Conservation (phyloP, 2,329 filamentous ascomycete species). For the Sporothrix curviconia region DNA sequence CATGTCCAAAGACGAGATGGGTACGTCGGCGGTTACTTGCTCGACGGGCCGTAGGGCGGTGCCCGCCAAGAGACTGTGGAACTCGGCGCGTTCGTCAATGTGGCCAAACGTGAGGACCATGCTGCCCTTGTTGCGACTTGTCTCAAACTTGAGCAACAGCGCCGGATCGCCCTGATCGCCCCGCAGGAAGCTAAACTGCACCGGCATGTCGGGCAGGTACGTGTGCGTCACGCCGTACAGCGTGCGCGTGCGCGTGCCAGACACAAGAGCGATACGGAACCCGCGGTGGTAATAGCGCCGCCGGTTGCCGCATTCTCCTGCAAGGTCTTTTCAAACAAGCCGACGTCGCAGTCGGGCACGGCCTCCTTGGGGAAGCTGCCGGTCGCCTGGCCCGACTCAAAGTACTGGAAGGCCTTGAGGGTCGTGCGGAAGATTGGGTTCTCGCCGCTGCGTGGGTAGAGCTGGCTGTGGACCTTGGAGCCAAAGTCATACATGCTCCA, state of each 20-base stretch:
- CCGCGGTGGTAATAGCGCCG: slow-evolving; percentile 69
- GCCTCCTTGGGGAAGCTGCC: slow-evolving; percentile 70
- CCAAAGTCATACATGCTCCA: slow-evolving; percentile 85
- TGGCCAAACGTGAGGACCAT: slow-evolving; percentile 75
- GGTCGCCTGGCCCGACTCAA: slow-evolving; percentile 64
- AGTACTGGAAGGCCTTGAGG: slow-evolving; percentile 71
- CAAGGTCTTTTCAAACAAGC: slow-evolving; percentile 65
- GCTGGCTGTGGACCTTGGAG: slow-evolving; percentile 63
- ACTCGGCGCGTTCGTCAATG: slow-evolving; percentile 59
- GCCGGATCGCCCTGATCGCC: slow-evolving; percentile 64
- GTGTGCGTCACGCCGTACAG: slow-evolving; percentile 69
- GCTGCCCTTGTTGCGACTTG: slow-evolving; percentile 57
- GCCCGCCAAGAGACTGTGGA: slow-evolving; percentile 69
- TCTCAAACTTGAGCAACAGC: slow-evolving; percentile 64
- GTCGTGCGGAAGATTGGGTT: slow-evolving; percentile 60
- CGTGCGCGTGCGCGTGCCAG: slow-evolving; percentile 68
- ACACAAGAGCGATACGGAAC: slow-evolving; percentile 71
- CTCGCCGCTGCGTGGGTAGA: slow-evolving; percentile 66
- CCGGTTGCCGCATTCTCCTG: slow-evolving; percentile 64
- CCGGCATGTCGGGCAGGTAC: slow-evolving; percentile 56
- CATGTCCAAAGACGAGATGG: slow-evolving; percentile 50
- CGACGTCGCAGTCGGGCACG: slow-evolving; percentile 62
- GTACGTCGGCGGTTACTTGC: slow-evolving; percentile 62
- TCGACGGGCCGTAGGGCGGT: slow-evolving; percentile 63
- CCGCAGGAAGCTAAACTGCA: slow-evolving; percentile 72